Base-by-base conservation (phyloP, 139 green algal species). In the Chlamydomonas sp. region DNA sequence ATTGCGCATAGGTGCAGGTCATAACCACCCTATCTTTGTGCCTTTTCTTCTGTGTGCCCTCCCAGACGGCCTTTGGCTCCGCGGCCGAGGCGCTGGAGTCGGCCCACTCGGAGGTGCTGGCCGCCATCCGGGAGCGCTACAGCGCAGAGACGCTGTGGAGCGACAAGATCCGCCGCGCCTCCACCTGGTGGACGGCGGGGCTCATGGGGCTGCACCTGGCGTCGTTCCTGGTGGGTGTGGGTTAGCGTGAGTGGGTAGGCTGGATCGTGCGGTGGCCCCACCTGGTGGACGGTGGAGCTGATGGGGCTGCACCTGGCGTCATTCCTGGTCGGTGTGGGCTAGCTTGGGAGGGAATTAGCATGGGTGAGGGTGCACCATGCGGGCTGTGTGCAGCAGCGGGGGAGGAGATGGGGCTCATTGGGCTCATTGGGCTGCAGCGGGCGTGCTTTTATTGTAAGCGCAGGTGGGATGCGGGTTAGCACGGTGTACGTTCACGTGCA, bases 111-210 rank as follows among this genome's bases (percentile, higher is more conserved):
- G 15, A 76, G 17, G 73, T 92, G 78, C 74, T 92, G 80, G 20
- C 74, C 64, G 69, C 87, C 60, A 92, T 94, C 14, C 74, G 91
- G 12, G 91, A 94, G 87, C 80, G 91, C 2, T 94, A 94, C 87
- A 78, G 85, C 10, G 81, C 89, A 63, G 91, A 94, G 89, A 90
- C 91, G 73, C 62, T 92, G 77, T 94, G 91, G 91, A 85, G 80
- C 57, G 91, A 94, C 77, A 94, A 94, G 89, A 94, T 94, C 74
- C 74, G 91, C 16, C 80, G 87, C 10, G 89, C 91, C 49, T 88
- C 89, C 61, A 94, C 91, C 49, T 94, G 91, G 91, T 94, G 87
- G 87, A 94, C 91, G 1, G 91, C 85, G 84, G 84, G 84, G 12
- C 87, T 94, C 18, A 92, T 94, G 87, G 91, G 62, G 31, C 77